These are phyloP conservation scores for Taiwanofungus camphoratus DNA, from an alignment of 1,284 basidiomycete genomes.

Conservation along the genomic window DNA sequence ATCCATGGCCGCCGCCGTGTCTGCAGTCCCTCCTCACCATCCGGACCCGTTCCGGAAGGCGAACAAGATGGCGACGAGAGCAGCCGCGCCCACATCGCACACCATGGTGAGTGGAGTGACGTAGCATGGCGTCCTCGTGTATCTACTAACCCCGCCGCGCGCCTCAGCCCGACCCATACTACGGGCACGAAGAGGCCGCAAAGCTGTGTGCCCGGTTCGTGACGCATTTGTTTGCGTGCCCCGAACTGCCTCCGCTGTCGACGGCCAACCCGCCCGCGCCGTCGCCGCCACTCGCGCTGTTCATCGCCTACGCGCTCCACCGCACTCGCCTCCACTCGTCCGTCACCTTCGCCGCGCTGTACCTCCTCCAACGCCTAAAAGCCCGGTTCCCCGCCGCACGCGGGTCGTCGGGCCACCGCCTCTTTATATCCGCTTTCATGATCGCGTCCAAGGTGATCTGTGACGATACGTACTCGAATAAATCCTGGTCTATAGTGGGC, in stretches of 20 bases:
- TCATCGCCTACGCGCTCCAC: slow-evolving; percentile 88
- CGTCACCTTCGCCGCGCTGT: slow-evolving; percentile 82
- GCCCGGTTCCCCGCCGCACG: slow-evolving; percentile 87
- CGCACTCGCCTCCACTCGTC: slow-evolving; percentile 79
- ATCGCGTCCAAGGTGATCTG: slow-evolving; percentile 88
- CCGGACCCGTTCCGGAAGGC: neutral
- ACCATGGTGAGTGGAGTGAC: neutral
- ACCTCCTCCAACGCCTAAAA: slow-evolving; percentile 84
- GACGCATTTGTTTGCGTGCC: slow-evolving; percentile 73
- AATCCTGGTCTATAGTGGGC: slow-evolving; percentile 91
- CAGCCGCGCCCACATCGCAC: neutral
- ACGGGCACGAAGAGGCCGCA: slow-evolving; percentile 69
- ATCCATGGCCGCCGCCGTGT: neutral
- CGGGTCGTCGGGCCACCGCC: slow-evolving; percentile 85
- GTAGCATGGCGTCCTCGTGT: too few species aligned
- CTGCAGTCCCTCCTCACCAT: neutral
- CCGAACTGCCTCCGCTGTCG: slow-evolving; percentile 41
- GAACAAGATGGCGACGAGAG: neutral
- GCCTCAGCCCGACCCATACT: slow-evolving; percentile 66
- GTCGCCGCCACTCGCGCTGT: slow-evolving; percentile 62
- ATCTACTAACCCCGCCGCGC: too few species aligned
- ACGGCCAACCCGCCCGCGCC: slow-evolving; percentile 37
- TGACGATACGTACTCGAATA: slow-evolving; percentile 96
- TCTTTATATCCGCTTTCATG: slow-evolving; percentile 95
- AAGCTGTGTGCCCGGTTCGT: slow-evolving; percentile 73